phyloP scores from a whole-genome alignment of 805 yeast genomes.

The Pichia paraexigua region DNA sequence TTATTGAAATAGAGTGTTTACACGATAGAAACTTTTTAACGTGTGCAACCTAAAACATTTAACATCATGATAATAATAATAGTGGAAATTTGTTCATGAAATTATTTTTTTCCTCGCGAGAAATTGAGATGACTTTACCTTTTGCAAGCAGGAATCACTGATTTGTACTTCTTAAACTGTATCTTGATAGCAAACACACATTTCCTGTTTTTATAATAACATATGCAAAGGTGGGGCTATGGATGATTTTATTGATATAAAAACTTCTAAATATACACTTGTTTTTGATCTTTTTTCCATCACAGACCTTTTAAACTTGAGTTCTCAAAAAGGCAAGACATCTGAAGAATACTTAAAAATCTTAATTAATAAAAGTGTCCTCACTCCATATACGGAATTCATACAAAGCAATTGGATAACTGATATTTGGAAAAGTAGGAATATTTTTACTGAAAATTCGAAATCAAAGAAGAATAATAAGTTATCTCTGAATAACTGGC shows the following conservation, averaged over 20 bases:
- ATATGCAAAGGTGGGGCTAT: neutral
- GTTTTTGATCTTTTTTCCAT: conserved; percentile 5
- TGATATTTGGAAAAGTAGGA: neutral
- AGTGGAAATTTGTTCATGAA: too few species aligned
- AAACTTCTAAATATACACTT: conserved; percentile 2
- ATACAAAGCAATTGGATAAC: conserved; percentile 2
- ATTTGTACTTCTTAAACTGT: neutral
- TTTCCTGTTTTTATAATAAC: neutral
- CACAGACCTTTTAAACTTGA: neutral
- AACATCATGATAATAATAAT: too few species aligned
- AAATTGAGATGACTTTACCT: neutral
- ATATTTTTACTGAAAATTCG: neutral
- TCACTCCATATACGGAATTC: neutral
- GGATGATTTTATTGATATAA: neutral
- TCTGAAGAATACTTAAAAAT: neutral
- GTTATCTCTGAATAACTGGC: neutral
- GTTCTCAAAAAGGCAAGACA: neutral
- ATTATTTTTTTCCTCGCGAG: neutral
- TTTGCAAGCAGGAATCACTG: neutral
- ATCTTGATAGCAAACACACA: neutral
- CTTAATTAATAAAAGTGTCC: neutral
- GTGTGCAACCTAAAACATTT: too few species aligned
- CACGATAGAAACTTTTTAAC: too few species aligned
- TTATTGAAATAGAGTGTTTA: neutral
- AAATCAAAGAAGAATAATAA: neutral